Conservation (phyloP, 164 flowering plant genomes). For the Santalum album region DNA sequence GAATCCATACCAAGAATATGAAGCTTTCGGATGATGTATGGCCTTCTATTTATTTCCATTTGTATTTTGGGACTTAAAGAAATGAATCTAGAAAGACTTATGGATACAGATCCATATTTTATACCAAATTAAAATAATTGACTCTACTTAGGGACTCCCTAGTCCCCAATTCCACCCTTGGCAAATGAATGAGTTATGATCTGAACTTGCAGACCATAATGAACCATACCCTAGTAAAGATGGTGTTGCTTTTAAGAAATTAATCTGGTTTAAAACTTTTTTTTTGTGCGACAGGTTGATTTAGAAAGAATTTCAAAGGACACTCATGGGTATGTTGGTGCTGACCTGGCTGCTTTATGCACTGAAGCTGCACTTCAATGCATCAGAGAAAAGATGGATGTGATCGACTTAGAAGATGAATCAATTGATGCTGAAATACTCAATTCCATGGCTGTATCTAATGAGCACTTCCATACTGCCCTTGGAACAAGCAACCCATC, state of each 20-base stretch:
- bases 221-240: too few relatives aligned
- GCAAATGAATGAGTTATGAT: too few relatives aligned
- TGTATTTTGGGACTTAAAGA: background rate
- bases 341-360: conserved; percentile 31
- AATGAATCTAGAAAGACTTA: too few relatives aligned
- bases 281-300: conserved; percentile 13
- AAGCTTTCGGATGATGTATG: conserved; percentile 18
- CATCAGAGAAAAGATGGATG: conserved; percentile 30
- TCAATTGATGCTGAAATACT: conserved; percentile 25
- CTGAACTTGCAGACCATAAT: too few relatives aligned
- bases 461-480: conserved; percentile 27
- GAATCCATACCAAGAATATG: conserved; percentile 23
- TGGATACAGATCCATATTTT: too few relatives aligned
- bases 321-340: conserved; percentile 33
- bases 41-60: background rate
- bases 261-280: background rate
- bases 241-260: too few relatives aligned
- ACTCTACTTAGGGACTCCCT: too few relatives aligned
- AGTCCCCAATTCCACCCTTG: too few relatives aligned
- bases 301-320: conserved; percentile 20
- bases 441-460: conserved; percentile 25
- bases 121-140: too few relatives aligned
- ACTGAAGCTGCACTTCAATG: conserved; percentile 29
- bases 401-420: conserved; percentile 20
- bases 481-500: conserved; percentile 30